Conservation (phyloP, 2,329 filamentous ascomycete species). For the Alternaria gansuensis region DNA sequence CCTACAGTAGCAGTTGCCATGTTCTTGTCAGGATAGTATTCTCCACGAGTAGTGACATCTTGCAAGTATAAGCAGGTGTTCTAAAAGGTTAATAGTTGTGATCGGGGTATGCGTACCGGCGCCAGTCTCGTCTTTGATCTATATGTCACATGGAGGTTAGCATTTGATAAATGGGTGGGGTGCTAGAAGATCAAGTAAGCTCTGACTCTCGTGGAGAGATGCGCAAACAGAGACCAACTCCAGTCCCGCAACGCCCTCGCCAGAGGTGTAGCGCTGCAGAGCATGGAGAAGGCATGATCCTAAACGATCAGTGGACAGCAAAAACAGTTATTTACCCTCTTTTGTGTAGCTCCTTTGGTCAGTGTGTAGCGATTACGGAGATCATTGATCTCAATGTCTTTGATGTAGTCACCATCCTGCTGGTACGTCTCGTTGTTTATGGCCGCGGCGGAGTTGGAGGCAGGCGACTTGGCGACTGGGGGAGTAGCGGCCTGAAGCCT, state of each 20-base stretch:
- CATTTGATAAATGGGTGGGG: conserved; percentile 76
- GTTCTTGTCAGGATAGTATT: conserved; percentile 95
- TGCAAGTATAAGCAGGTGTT: conserved; percentile 70
- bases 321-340: conserved; percentile 97
- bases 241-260: conserved; percentile 64
- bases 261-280: conserved; percentile 33
- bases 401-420: conserved; percentile 96
- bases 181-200: conserved; percentile 59
- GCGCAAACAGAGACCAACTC: conserved; percentile 44
- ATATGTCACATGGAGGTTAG: conserved; percentile 90
- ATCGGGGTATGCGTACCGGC: conserved; percentile 92
- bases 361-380: conserved; percentile 94
- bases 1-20: conserved; percentile 91
- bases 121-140: conserved; percentile 99
- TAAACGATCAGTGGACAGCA: conserved; percentile 72
- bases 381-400: conserved; percentile 99
- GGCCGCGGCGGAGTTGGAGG: conserved; percentile 57
- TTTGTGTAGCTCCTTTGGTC: conserved; percentile 96
- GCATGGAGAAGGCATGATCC: conserved; percentile 54
- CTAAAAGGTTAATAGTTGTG: conserved; percentile 67
- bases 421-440: conserved; percentile 86
- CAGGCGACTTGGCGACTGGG: conserved; percentile 63
- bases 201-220: conserved; percentile 52
- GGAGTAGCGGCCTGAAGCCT: conserved; percentile 56
- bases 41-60: conserved; percentile 99